Conservation (phyloP, 75 land plant genomes). For the Pinus albicaulis region DNA sequence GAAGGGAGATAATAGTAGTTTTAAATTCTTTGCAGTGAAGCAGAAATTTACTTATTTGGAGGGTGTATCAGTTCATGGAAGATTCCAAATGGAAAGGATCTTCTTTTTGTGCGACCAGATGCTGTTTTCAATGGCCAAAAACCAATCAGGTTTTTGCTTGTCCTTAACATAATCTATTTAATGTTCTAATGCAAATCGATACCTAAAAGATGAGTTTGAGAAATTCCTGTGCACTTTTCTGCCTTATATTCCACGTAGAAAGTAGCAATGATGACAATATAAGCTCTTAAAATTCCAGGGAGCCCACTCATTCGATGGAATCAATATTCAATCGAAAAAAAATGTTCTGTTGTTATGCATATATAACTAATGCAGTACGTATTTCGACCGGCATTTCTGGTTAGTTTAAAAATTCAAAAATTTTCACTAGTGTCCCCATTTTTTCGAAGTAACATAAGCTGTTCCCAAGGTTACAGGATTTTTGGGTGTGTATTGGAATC, state of each 20-base stretch:
- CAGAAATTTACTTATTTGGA: conserved; percentile 88
- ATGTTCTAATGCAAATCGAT: not conserved
- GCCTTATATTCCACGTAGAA: not conserved
- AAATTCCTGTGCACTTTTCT: not conserved
- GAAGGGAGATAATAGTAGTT: not conserved
- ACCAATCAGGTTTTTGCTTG: conserved; percentile 73
- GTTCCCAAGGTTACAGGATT: not conserved
- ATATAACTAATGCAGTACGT: not conserved
- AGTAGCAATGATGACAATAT: not conserved
- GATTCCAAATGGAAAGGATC: conserved; percentile 63
- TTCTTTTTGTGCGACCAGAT: conserved; percentile 97
- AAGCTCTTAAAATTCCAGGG: not conserved
- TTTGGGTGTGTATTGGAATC: not conserved
- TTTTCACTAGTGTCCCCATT: not conserved
- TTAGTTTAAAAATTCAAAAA: conserved; percentile 3
- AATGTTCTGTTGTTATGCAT: not conserved
- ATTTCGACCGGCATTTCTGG: not conserved
- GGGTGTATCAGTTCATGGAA: conserved; percentile 95
- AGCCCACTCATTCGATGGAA: not conserved
- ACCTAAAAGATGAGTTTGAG: not conserved
- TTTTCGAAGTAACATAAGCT: not conserved
- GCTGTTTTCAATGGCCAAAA: conserved; percentile 94
- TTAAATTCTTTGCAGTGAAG: conserved; percentile 54
- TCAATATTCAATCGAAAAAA: not conserved
- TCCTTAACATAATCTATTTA: not conserved